Evolutionary conservation across 345 rosid species (phyloP).

Genomic region (Euclidium syriacum): DNA sequence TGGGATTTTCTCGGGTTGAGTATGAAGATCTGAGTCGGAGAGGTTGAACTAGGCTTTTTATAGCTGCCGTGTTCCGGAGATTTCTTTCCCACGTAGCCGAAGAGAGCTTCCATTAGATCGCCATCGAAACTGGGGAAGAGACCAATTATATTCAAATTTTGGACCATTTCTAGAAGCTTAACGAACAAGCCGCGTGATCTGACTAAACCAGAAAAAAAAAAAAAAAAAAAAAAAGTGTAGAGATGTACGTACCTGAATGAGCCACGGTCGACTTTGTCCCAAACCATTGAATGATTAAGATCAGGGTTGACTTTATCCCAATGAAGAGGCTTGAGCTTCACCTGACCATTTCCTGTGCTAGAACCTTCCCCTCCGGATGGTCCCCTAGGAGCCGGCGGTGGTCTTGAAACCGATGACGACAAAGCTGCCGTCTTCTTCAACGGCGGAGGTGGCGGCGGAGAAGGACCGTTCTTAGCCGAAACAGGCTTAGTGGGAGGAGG

Average conservation of each 20-base stretch:
- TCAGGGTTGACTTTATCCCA: conserved; percentile 78
- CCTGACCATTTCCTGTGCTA: conserved; percentile 34
- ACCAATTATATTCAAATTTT: background rate
- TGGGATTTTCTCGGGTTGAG: conserved; percentile 74
- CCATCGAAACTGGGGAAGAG: conserved; percentile 54
- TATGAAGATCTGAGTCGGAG: conserved; percentile 42
- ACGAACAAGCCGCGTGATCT: no score
- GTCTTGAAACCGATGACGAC: conserved; percentile 24
- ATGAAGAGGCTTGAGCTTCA: conserved; percentile 77
- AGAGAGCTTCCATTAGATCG: conserved; percentile 91
- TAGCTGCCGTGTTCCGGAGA: conserved; percentile 29
- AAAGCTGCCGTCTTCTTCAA: conserved; percentile 29
- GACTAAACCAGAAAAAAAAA: background rate
- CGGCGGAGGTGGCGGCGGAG: conserved; percentile 39
- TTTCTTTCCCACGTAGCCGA: conserved; percentile 58
- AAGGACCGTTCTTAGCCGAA: conserved; percentile 21
- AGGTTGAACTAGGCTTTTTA: background rate
- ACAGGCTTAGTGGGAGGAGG: conserved; percentile 19
- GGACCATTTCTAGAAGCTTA: background rate
- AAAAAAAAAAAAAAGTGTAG: background rate
- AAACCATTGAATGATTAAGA: conserved; percentile 71
- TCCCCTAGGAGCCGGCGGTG: conserved; percentile 37
- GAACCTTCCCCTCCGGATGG: conserved; percentile 27
- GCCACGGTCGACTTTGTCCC: conserved; percentile 80
- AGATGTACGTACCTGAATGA: conserved; percentile 55